Evolutionary conservation across 192 early-diverging fungal species (phyloP), one percentile per base, ranked within the genome.

Genomic region (Backusella luteola): DNA sequence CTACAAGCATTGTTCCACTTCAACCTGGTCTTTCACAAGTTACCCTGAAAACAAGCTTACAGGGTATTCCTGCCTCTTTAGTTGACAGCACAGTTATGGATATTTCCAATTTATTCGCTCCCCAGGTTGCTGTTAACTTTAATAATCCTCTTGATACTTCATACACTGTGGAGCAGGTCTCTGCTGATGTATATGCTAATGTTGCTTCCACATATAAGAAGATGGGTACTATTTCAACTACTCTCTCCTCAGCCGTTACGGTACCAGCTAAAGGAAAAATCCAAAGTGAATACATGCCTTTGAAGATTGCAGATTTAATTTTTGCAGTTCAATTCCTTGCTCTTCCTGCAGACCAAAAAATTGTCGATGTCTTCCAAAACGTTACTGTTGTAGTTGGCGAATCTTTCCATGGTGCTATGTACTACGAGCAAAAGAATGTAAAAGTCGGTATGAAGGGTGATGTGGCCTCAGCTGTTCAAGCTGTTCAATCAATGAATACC

Each of bases 1-100:
- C 87, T 19, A 86, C 85, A 17, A 46, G 6, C 3, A 77, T 90
- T 34, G 76, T 66, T 29, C 82, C 87, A 21, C 78, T 90, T 39
- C 42, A 85, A 68, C 77, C 79, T 29, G 89, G 79, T 66, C 75
- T 90, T 38, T 67, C 77, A 39, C 68, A 74, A 14, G 79, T 90
- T 35, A 53, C 79, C n/a, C 59, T 87, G 21, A 56, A 73, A 11
- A 78, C 86, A 23, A 34, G 36, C 3, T 80, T 90, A 46, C 76
- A 75, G 21, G 89, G 87, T 80, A 81, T 89, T 34, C 69, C 78
- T 35, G 79, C 81, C 14, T 75, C 77, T 39, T 49, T 84, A n/a
- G 79, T 88, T 66, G 79, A 49, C 3, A 4, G 46, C 14, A 84
- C 76, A 34, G 69, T 66, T 66, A 73, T 81, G 41, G 71, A 71